These are phyloP conservation scores for Backusella australiensis DNA, from an alignment of 192 early-diverging fungal species.

Conservation along the genomic window DNA sequence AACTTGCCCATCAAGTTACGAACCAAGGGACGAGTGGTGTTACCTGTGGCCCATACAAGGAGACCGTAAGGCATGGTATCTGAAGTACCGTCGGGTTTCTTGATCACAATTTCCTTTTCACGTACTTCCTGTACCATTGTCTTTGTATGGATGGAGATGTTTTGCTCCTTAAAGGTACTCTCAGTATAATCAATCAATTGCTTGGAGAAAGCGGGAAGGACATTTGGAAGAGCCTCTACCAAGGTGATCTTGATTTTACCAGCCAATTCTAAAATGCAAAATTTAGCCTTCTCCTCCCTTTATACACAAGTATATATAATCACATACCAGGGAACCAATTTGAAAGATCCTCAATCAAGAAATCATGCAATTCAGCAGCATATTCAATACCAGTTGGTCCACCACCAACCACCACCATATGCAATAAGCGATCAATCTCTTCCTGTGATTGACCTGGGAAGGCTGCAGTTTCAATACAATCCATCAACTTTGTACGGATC, in stretches of 20 bases:
- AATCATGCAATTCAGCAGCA: conserved; percentile 81
- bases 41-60: conserved; percentile 86
- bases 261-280: conserved; percentile 51
- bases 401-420: conserved; percentile 79
- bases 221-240: conserved; percentile 74
- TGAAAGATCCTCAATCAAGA: conserved; percentile 70
- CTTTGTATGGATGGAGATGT: conserved; percentile 70
- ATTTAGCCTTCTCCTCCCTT: background rate
- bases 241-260: conserved; percentile 77
- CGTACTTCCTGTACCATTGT: conserved; percentile 79
- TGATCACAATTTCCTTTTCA: conserved; percentile 68
- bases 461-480: conserved; percentile 64
- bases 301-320: conserved; percentile 30
- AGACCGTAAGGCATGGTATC: conserved; percentile 73
- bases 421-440: conserved; percentile 70
- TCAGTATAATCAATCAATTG: conserved; percentile 82
- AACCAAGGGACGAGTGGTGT: conserved; percentile 67
- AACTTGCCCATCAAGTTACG: conserved; percentile 64
- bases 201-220: conserved; percentile 73
- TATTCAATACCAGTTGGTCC: conserved; percentile 64
- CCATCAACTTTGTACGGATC: conserved; percentile 74
- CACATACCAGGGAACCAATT: conserved; percentile 63
- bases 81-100: conserved; percentile 58
- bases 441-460: conserved; percentile 70
- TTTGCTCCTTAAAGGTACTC: conserved; percentile 68